Evolutionary conservation across 73 alveolate genomes (phyloP), one percentile per base, ranked within the genome.

Genomic region (Paramecium sonneborni): DNA sequence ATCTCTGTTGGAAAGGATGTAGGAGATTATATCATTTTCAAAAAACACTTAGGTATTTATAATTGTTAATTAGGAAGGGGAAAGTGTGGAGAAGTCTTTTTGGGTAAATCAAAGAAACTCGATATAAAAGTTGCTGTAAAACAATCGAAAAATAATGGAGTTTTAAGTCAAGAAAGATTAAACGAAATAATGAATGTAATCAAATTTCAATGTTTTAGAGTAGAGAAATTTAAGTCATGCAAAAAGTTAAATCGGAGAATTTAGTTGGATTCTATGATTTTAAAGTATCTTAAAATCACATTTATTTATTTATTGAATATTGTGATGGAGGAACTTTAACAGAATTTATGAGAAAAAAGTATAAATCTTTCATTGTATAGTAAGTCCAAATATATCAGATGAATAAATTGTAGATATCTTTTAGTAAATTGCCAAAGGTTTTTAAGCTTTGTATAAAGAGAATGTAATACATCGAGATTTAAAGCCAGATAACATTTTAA

Each of bases 381-480:
- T 14, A 35, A 82, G 94, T 48, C 90, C 92, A 52, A 89, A 91
- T 32, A 88, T 96, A 32, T 85, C 76, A 23, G 98, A 96, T 57
- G 92, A 57, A 46, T 55, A 89, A 24, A 97, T 97, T 23, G 85
- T 86, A 57, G 92, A 90, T 34, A 95, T 92, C 57, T 92, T 96
- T 82, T 84, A 88, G 20, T 94, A 96, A 93, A 92, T 96, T n/a
- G 93, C 94, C 1, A 94, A 95, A 62, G 96, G 97, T 0, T 85
- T 88, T 56, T 89, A 84, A 46, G 70, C 92, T 2, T 76, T 94
- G 23, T 69, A 52, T 30, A 87, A 94, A 88, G 95, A 94, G 46
- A 76, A 91, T 43, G 86, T 94, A 15, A 93, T 95, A 85, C 98
- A 95, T 68, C 39, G 98, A 74, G 98, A 95, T 92, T 58, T 95